These are phyloP conservation scores for Amanita inopinata DNA, from an alignment of 768 basidiomycete species.

Conservation along the genomic window DNA sequence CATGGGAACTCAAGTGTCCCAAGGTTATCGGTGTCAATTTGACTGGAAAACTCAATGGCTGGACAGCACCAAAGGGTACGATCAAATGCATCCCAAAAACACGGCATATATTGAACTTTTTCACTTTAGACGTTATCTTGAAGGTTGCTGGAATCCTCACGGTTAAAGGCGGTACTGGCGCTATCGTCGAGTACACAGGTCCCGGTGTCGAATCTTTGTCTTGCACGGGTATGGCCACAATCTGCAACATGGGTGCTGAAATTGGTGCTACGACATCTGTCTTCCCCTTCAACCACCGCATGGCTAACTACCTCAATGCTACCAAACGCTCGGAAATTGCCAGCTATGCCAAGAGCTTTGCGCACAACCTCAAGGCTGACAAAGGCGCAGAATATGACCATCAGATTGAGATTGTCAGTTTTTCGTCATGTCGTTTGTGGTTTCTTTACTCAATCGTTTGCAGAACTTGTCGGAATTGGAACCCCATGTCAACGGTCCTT, in stretches of 20 bases:
- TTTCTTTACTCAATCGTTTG: slow-evolving; percentile 8
- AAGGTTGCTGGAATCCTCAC: slow-evolving; percentile 98
- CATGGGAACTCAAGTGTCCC: slow-evolving; percentile 99
- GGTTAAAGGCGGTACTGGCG: slow-evolving; percentile 98
- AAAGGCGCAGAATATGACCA: slow-evolving; percentile 89
- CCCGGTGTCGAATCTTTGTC: slow-evolving; percentile 93
- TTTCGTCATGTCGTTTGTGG: not conserved
- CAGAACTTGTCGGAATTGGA: slow-evolving; percentile 95
- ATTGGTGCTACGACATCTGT: slow-evolving; percentile 98
- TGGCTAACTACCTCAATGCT: slow-evolving; percentile 90
- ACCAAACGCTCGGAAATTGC: slow-evolving; percentile 87
- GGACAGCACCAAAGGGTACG: slow-evolving; percentile 95
- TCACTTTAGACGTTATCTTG: slow-evolving; percentile 78
- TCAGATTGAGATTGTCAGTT: slow-evolving; percentile 75
- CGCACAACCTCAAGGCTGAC: slow-evolving; percentile 86
- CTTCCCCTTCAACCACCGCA: slow-evolving; percentile 97
- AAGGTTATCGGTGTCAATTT: slow-evolving; percentile 98
- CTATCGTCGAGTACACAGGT: slow-evolving; percentile 96
- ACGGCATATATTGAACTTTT: not conserved
- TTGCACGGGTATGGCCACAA: slow-evolving; percentile 98
- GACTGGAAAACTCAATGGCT: slow-evolving; percentile 89
- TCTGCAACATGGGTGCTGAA: slow-evolving; percentile 99
- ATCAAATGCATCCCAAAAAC: not conserved
- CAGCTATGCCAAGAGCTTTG: slow-evolving; percentile 79
- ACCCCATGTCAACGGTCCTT: slow-evolving; percentile 98